Conservation (phyloP, 2,329 filamentous ascomycete species). For the Tolypocladium amazonense region DNA sequence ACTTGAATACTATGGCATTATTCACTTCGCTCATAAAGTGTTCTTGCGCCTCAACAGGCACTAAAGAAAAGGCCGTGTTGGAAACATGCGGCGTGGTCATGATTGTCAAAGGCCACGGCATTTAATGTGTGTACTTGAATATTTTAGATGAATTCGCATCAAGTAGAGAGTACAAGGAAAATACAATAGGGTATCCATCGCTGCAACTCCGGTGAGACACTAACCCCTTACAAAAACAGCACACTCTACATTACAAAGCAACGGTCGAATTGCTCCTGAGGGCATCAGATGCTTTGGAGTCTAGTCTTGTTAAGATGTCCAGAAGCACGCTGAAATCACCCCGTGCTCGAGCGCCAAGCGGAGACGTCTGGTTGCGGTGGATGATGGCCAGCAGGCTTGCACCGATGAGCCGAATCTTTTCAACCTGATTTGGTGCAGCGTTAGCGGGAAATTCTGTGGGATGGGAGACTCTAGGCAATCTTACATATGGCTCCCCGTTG, state of each 20-base stretch:
- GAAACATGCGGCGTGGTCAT: no score
- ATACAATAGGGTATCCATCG: background rate
- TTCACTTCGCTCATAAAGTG: background rate
- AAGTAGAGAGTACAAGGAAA: background rate
- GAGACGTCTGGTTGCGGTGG: conserved; percentile 24
- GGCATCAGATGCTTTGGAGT: conserved; percentile 32
- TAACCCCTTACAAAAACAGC: background rate
- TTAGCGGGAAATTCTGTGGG: background rate
- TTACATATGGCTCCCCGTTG: conserved; percentile 28
- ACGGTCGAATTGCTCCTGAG: conserved; percentile 18
- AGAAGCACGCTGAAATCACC: conserved; percentile 27
- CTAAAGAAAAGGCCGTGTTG: no score
- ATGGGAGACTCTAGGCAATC: conserved; percentile 3
- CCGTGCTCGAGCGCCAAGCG: conserved; percentile 24
- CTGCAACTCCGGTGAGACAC: background rate
- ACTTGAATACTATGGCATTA: background rate
- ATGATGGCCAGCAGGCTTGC: conserved; percentile 26
- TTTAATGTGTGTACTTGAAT: no score
- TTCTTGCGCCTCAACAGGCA: background rate
- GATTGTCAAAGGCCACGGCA: background rate
- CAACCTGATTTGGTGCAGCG: conserved; percentile 15
- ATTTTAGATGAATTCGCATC: background rate
- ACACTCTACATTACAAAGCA: conserved; percentile 1
- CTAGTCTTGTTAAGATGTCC: conserved; percentile 27
- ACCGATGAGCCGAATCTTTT: conserved; percentile 28